Base-by-base conservation (phyloP, 176 grass and related monocot genomes). In the Paspalum vaginatum region DNA sequence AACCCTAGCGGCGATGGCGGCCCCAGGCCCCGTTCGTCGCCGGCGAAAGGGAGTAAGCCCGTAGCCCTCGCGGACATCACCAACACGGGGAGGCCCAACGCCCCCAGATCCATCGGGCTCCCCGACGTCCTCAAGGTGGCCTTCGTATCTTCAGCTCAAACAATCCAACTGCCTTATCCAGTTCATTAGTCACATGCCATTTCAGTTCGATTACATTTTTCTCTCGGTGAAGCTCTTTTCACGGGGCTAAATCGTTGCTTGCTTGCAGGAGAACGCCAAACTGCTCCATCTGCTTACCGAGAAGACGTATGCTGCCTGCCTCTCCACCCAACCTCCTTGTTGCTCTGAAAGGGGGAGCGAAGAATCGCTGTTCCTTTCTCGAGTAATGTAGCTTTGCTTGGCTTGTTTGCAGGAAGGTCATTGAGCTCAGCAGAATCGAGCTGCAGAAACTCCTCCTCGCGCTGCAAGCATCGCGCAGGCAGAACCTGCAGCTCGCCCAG, bases 401-500 rank as follows among this genome's bases (percentile, higher is more conserved):
- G 14, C 8, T 55, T 61, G 22, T 76, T 55, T 68, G 65, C 87
- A 97, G 94, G 4, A 91, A 88, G 61, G 54, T 77, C 9, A 79
- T 91, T 25, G 81, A 91, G 40, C 8, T 76, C 20, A 89, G 69
- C 71, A 57, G 25, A 16, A 13, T 73, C 5, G 87, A 94, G 77
- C 42, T 90, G 12, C 78, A 88, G 11, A 97, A 94, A 48, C 80
- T 94, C 40, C 76, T 52, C 2, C 8, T 65, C 7, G 58, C 62
- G 2, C 68, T 97, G 61, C 87, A 90, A 1, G 52, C 70, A 8
- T 8, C 42, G 0, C 79, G 42, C 6, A 85, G 92, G 59, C 85
- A 94, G 75, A 97, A 97, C 25, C 40, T 64, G 72, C 80, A 81
- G 8, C 65, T 97, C 9, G 85, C 83, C 3, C 83, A 83, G 48